Evolutionary conservation across 768 basidiomycete genomes (phyloP).

Genomic region (Mycena kentingensis): DNA sequence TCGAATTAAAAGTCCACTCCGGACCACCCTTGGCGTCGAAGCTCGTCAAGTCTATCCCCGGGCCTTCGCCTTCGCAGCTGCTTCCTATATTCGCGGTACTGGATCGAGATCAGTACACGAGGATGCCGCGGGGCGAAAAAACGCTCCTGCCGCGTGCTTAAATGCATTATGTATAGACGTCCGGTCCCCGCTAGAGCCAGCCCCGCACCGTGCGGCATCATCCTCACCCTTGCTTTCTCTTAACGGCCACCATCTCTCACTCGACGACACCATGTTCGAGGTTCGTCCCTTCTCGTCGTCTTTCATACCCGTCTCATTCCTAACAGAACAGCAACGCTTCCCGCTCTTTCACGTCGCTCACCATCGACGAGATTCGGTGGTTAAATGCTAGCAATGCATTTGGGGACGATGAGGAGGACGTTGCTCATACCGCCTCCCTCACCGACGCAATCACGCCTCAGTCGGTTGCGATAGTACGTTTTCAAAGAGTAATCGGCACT

Average conservation of each 20-base stretch:
- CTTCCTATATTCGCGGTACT: conserved; percentile 34
- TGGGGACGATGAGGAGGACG: conserved; percentile 15
- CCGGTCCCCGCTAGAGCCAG: conserved; percentile 17
- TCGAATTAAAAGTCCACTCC: conserved; percentile 33
- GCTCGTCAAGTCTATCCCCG: conserved; percentile 9
- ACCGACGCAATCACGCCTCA: conserved; percentile 19
- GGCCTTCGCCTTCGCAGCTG: conserved; percentile 25
- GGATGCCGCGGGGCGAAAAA: conserved; percentile 34
- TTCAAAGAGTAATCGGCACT: neutral
- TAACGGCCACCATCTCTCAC: conserved; percentile 12
- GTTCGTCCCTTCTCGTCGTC: conserved; percentile 18
- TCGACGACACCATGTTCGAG: conserved; percentile 19
- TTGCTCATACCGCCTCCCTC: conserved; percentile 7
- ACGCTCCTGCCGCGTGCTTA: conserved; percentile 18
- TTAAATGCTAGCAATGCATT: conserved; percentile 41
- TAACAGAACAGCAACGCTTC: conserved; percentile 34
- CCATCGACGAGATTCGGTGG: conserved; percentile 53
- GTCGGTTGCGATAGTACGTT: conserved; percentile 16
- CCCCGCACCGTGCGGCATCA: conserved; percentile 22
- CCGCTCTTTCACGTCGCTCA: conserved; percentile 35
- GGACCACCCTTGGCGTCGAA: conserved; percentile 14
- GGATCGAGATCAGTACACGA: conserved; percentile 43
- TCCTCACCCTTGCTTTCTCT: conserved; percentile 14
- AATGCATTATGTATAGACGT: conserved; percentile 37
- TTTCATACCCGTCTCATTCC: conserved; percentile 19